A percentile compares a stretch with the other conserved stretches of the same genome.
These are phyloP conservation scores for Pythium volutum DNA, from an alignment of 352 stramenopile genomes.

Conservation along the genomic window DNA sequence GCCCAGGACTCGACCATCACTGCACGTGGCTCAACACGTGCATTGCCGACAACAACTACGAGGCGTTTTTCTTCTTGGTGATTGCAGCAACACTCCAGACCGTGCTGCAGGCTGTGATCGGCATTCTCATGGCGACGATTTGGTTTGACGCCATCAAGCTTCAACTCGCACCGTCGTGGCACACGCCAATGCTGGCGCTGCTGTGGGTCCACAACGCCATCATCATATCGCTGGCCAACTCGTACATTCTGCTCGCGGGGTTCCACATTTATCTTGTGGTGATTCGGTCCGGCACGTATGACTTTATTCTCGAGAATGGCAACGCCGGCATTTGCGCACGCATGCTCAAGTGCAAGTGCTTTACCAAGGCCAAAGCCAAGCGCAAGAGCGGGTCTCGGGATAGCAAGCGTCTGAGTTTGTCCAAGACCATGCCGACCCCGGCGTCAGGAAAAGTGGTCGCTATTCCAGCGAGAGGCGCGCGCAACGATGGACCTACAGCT, in stretches of 20 bases:
- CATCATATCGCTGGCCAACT: constrained; percentile 54
- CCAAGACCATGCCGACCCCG: constrained; percentile 22
- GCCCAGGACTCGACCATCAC: constrained; percentile 76
- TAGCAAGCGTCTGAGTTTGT: constrained; percentile 27
- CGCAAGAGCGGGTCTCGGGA: constrained; percentile 33
- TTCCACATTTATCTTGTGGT: constrained; percentile 81
- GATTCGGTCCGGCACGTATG: constrained; percentile 73
- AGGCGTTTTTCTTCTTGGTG: constrained; percentile 79
- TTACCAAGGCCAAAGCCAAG: constrained; percentile 39
- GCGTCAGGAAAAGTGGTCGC: constrained; percentile 28
- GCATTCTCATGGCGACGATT: constrained; percentile 71
- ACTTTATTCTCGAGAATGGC: constrained; percentile 81
- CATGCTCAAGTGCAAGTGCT: constrained; percentile 74
- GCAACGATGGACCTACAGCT: constrained; percentile 16
- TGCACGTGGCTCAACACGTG: constrained; percentile 89
- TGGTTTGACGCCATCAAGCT: constrained; percentile 57
- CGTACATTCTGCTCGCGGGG: constrained; percentile 63
- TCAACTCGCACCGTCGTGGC: constrained; percentile 37
- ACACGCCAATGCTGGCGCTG: constrained; percentile 42
- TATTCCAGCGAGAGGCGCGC: background rate
- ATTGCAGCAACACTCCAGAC: constrained; percentile 56
- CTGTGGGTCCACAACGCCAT: constrained; percentile 77
- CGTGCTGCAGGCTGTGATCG: constrained; percentile 58
- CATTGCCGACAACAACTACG: constrained; percentile 83
- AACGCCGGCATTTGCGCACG: constrained; percentile 67